Conservation (phyloP, 352 stramenopile genomes). For the Phytopythium montanum region DNA sequence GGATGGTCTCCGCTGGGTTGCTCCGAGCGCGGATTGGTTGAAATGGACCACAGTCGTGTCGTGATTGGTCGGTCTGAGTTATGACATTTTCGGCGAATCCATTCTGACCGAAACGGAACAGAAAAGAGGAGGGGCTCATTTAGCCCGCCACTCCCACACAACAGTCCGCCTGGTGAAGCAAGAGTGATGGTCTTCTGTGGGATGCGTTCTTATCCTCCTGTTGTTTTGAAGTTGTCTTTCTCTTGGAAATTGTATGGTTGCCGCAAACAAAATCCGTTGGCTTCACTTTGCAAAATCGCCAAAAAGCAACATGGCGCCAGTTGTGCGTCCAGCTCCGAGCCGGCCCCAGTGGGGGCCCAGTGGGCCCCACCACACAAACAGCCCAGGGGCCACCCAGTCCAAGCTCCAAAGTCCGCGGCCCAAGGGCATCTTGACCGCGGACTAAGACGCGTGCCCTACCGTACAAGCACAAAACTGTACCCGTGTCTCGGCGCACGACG, state of each 20-base stretch:
- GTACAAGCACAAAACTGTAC: too few relatives aligned
- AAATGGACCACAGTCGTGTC: background rate
- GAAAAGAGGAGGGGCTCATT: background rate
- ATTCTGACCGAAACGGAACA: background rate
- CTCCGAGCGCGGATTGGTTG: background rate
- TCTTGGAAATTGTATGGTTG: background rate
- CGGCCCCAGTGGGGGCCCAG: background rate
- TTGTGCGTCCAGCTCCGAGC: background rate
- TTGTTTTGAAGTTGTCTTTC: background rate
- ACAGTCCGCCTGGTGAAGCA: background rate
- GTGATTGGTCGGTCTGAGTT: slow-evolving; percentile 1
- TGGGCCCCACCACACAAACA: too few relatives aligned
- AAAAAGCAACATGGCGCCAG: slow-evolving; percentile 1
- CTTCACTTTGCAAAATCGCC: background rate
- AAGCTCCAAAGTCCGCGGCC: too few relatives aligned
- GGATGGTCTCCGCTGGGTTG: background rate
- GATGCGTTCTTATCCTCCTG: background rate
- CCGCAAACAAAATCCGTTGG: background rate
- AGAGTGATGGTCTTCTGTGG: background rate
- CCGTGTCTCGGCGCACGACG: background rate
- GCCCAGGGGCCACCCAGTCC: too few relatives aligned
- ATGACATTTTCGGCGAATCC: background rate
- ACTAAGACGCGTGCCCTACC: slow-evolving; percentile 9
- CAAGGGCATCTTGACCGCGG: background rate
- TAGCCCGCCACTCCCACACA: background rate